Base-by-base conservation (phyloP, 2,329 filamentous ascomycete species). In the Zelopaecilomyces penicillatus region DNA sequence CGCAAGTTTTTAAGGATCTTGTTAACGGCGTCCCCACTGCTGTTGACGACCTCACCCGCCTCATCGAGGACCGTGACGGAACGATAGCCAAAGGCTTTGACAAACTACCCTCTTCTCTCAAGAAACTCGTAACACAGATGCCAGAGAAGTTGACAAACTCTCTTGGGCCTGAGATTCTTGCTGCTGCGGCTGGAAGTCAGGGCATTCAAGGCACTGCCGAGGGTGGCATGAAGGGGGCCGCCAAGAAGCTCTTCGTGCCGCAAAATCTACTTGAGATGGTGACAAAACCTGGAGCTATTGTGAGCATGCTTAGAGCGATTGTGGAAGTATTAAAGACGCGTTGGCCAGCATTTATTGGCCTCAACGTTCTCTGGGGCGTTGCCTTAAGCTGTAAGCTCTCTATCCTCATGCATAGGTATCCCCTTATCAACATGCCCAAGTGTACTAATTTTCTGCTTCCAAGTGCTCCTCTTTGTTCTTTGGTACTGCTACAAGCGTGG, bases 401-500 rank as follows among this genome's bases (percentile, higher is more conserved):
- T 30, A 10, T 8, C 9, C 6, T 2, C 29, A 4, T 33, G 5
- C 7, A n/a, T 27, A 6, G 7, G 5, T n/a, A 30, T 19, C 37
- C 30, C n/a, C 10, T 48, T 50, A 39, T 52, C 30, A 12, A 35
- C 29, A n/a, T 33, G 9, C 19, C 9, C 5, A 3, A 12, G 9
- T 10, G 30, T 28, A 28, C 38, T 39, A 19, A 19, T 52, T 56
- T 19, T 27, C 26, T 38, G 8, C 10, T 19, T 19, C 10, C 50
- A 45, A 86, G 87, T 97, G 44, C 75, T 97, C 11, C 76, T 98
- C 45, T 93, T 95, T 60, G 87, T 95, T 37, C 82, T 97, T 56
- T 98, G 91, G 90, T 98, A 97, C 68, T 97, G 90, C 68, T 85
- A 97, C 67, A 97, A 97, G 70, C 85, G 93, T 43, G 93, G 93